Conservation (phyloP, 768 basidiomycete species). For the Kwoniella sp. region DNA sequence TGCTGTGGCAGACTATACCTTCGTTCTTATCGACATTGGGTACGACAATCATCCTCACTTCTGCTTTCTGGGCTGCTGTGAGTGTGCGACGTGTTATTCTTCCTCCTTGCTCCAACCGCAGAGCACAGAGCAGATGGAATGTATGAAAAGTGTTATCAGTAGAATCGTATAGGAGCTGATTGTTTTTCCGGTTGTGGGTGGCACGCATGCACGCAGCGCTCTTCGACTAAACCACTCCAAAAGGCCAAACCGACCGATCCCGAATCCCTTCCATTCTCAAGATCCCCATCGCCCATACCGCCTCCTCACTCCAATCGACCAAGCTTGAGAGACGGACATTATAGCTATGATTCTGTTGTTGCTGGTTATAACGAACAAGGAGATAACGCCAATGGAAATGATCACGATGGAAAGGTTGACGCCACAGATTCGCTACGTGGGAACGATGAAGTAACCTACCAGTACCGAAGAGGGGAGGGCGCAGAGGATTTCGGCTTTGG, state of each 20-base stretch:
- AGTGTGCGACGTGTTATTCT: slow-evolving; percentile 26
- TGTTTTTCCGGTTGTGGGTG: not conserved
- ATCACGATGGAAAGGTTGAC: too few species aligned
- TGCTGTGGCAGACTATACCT: slow-evolving; percentile 67
- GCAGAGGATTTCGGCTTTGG: too few species aligned
- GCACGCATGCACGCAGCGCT: not conserved
- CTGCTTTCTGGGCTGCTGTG: slow-evolving; percentile 70
- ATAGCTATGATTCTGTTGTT: slow-evolving; percentile 21
- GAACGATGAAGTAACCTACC: too few species aligned
- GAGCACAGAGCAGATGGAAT: too few species aligned
- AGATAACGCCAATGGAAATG: too few species aligned
- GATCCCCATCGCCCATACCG: slow-evolving; percentile 34
- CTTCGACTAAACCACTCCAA: slow-evolving; percentile 2
- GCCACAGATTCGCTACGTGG: too few species aligned
- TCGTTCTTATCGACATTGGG: slow-evolving; percentile 67
- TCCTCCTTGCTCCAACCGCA: too few species aligned
- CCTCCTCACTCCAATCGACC: slow-evolving; percentile 21
- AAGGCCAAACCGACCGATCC: slow-evolving; percentile 14
- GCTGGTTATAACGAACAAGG: not conserved
- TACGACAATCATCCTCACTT: slow-evolving; percentile 65
- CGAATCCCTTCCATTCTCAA: slow-evolving; percentile 33
- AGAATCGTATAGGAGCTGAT: not conserved
- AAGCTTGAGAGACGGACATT: slow-evolving; percentile 20
- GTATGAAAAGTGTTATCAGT: too few species aligned
- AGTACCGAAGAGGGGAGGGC: too few species aligned